phyloP scores from a whole-genome alignment of 495 filamentous ascomycete species.

The Staphylotrichum tortipilum region DNA sequence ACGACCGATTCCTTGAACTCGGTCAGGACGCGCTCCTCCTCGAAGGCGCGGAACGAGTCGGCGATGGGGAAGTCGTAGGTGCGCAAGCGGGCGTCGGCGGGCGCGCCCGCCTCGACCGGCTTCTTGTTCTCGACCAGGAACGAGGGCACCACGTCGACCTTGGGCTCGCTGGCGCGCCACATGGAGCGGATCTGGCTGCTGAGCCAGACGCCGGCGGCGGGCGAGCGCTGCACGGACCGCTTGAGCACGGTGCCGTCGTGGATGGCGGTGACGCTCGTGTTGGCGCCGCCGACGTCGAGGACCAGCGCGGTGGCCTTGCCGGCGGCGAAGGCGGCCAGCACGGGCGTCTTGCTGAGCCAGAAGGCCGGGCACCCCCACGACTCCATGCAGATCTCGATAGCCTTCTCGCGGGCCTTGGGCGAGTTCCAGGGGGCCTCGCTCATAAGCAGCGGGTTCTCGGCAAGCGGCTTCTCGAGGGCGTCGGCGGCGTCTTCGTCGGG shows the following conservation, averaged over 20 bases:
- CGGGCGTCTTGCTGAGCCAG: constrained; percentile 61
- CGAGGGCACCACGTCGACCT: constrained; percentile 72
- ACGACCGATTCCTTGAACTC: constrained; percentile 98
- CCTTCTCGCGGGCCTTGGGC: constrained; percentile 77
- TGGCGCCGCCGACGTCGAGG: constrained; percentile 84
- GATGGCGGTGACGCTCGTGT: constrained; percentile 81
- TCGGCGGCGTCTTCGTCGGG: constrained; percentile 45
- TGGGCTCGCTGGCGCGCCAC: constrained; percentile 65
- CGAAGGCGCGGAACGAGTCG: constrained; percentile 63
- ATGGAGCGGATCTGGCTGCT: constrained; percentile 77
- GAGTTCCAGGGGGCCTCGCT: constrained; percentile 91
- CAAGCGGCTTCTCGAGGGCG: constrained; percentile 65
- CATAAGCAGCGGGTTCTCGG: constrained; percentile 86
- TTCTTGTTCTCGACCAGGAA: constrained; percentile 81
- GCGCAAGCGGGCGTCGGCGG: constrained; percentile 47
- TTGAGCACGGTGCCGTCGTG: constrained; percentile 91
- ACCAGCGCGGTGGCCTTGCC: constrained; percentile 90
- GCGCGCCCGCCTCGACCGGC: constrained; percentile 78
- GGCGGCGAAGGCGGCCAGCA: constrained; percentile 63
- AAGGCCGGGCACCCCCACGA: constrained; percentile 90
- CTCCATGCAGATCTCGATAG: constrained; percentile 92
- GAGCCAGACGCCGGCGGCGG: constrained; percentile 80
- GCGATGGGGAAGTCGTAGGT: constrained; percentile 58
- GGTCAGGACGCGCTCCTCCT: constrained; percentile 87
- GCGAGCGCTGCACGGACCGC: constrained; percentile 75